Conservation (phyloP, 1,139 yeast genomes). For the Pichia sp. region DNA sequence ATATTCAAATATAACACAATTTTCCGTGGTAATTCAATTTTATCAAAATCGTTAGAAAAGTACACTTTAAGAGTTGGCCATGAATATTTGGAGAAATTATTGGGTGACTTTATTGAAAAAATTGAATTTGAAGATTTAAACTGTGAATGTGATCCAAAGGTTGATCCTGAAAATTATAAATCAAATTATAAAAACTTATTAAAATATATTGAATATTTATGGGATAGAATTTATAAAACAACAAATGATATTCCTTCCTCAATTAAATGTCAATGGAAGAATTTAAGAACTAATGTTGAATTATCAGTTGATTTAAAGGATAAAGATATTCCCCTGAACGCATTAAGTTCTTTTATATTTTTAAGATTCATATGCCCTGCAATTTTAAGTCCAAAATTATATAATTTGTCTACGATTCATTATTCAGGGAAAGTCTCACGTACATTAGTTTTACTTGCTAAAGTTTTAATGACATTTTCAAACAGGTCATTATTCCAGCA, state of each 20-base stretch:
- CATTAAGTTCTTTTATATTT: constrained; percentile 78
- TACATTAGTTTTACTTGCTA: constrained; percentile 77
- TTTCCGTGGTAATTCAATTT: constrained; percentile 78
- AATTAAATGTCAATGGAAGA: constrained; percentile 55
- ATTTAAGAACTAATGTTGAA: constrained; percentile 56
- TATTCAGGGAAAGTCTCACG: constrained; percentile 68
- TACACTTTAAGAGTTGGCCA: constrained; percentile 74
- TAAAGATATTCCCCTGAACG: constrained; percentile 75
- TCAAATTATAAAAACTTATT: constrained; percentile 49
- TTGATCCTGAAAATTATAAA: constrained; percentile 31
- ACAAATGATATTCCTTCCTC: constrained; percentile 72
- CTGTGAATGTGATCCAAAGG: constrained; percentile 73
- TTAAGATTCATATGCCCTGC: constrained; percentile 89
- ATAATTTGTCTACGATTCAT: constrained; percentile 63
- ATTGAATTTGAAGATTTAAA: constrained; percentile 42
- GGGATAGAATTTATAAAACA: constrained; percentile 65
- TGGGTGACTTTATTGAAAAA: constrained; percentile 60
- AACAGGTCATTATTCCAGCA: constrained; percentile 65
- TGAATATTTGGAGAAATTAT: constrained; percentile 66
- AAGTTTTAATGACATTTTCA: constrained; percentile 72
- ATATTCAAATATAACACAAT: constrained; percentile 44
- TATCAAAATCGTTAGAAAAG: constrained; percentile 75
- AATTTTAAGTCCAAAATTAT: constrained; percentile 78
- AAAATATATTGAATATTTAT: constrained; percentile 54
- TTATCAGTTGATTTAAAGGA: constrained; percentile 45